Evolutionary conservation across 139 green algal species (phyloP), one percentile per base, ranked within the genome.

Genomic region (Marvania coccoides): DNA sequence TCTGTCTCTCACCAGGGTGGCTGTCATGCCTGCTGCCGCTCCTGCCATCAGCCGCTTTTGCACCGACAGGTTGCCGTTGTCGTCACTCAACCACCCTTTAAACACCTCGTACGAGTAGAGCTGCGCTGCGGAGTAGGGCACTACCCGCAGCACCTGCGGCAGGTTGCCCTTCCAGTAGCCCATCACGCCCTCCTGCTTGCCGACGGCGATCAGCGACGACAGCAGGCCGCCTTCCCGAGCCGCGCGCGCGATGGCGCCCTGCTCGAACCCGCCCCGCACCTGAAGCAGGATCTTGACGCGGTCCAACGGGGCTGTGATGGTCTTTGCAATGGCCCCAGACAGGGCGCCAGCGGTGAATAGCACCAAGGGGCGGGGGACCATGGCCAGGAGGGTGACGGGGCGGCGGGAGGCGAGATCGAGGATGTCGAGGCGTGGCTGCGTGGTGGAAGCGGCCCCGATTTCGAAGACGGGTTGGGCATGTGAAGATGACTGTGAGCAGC

Each of bases 101-200:
- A 85, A 83, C 2, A 81, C 62, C 33, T 94, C 85, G 63, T 94
- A 90, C 0, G 67, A 73, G 54, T 75, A 84, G 31, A 94, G 75
- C 70, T 92, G 81, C 5, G 73, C 75, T 0, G 85, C 85, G 12
- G 65, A 83, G 76, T 93, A 91, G 23, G 86, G 86, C n/a, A 92
- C 65, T 38, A 92, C 83, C 14, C 77, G 70, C 55, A 90, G 67
- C n/a, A 89, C 76, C 67, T 93, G 86, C 7, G 88, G 81, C 30
- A 90, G 23, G 59, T 93, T 93, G 42, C 86, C 86, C 69, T 90
- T 90, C 88, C 88, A 95, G 75, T 90, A 93, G 39, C 79, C 82
- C 12, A 57, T 29, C 15, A 95, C 13, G n/a, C 89, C 89, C 61
- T 95, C 89, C 57, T 84, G 58, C 10, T 80, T 73, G 12, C 78